Percentiles rank a stretch among this genome's conserved stretches.
Conservation (phyloP, 176 grass and related monocot species). For the Musa schizocarpa region DNA sequence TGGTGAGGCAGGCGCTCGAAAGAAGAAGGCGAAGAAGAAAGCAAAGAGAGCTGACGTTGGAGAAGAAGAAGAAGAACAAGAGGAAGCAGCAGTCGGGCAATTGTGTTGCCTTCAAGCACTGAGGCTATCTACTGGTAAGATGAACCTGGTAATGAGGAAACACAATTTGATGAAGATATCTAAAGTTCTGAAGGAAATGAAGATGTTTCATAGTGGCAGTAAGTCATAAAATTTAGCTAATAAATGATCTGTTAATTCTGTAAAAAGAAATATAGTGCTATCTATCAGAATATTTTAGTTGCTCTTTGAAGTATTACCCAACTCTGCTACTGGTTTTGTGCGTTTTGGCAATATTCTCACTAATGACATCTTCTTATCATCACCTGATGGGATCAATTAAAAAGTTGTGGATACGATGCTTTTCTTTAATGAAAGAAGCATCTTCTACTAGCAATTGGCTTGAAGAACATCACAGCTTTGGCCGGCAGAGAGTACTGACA, state of each 20-base stretch:
- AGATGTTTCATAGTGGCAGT: constrained; percentile 26
- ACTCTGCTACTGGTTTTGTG: not conserved
- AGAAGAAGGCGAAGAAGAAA: constrained; percentile 18
- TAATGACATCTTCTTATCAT: too few relatives aligned
- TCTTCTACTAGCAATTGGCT: too few relatives aligned
- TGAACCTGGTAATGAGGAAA: constrained; percentile 69
- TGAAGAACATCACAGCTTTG: too few relatives aligned
- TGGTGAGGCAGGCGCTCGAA: not conserved
- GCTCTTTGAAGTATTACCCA: not conserved
- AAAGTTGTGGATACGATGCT: too few relatives aligned
- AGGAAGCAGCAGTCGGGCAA: constrained; percentile 30
- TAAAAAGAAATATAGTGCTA: not conserved
- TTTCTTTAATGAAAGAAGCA: too few relatives aligned
- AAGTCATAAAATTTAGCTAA: constrained; percentile 10
- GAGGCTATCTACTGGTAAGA: constrained; percentile 75
- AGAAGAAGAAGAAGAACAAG: constrained; percentile 24
- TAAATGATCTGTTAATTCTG: not conserved
- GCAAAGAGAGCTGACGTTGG: constrained; percentile 11
- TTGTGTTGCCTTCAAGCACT: constrained; percentile 87
- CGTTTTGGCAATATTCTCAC: too few relatives aligned
- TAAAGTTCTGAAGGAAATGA: constrained; percentile 65
- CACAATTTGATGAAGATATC: constrained; percentile 70
- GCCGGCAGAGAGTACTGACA: not conserved
- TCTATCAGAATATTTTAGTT: not conserved
- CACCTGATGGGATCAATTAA: too few relatives aligned